These are phyloP conservation scores for Cornus kousa DNA, from an alignment of 148 eudicot genomes.

Conservation along the genomic window DNA sequence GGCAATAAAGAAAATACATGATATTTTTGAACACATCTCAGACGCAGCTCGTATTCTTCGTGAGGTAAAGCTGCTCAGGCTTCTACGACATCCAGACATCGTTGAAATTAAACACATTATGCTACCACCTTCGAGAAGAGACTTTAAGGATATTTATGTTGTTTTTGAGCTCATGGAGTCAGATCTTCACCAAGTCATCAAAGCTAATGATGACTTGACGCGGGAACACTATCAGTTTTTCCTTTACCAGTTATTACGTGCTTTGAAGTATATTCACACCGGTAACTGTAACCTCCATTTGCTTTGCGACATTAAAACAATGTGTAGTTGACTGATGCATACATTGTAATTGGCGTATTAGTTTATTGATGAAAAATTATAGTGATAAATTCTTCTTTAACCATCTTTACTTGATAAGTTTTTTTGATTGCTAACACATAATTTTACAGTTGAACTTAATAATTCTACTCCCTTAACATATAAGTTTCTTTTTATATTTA, in stretches of 20 bases:
- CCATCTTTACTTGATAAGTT: not conserved
- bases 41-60: slow-evolving; percentile 71
- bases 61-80: slow-evolving; percentile 61
- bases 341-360: not conserved
- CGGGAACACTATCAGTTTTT: slow-evolving; percentile 63
- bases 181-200: slow-evolving; percentile 73
- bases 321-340: not conserved
- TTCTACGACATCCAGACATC: slow-evolving; percentile 65
- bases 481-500: not conserved
- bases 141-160: slow-evolving; percentile 63
- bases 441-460: not conserved
- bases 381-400: not conserved
- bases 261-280: slow-evolving; percentile 64
- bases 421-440: not conserved
- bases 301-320: not conserved
- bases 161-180: slow-evolving; percentile 73
- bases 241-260: slow-evolving; percentile 64
- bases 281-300: slow-evolving; percentile 24
- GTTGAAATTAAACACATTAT: slow-evolving; percentile 66
- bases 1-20: slow-evolving; percentile 65
- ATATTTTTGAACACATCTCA: slow-evolving; percentile 61
- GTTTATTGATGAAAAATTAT: not conserved
- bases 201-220: slow-evolving; percentile 70
- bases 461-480: not conserved
- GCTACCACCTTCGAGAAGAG: slow-evolving; percentile 66